Evolutionary conservation across 345 rosid species (phyloP).

Genomic region (Populus nigra): DNA sequence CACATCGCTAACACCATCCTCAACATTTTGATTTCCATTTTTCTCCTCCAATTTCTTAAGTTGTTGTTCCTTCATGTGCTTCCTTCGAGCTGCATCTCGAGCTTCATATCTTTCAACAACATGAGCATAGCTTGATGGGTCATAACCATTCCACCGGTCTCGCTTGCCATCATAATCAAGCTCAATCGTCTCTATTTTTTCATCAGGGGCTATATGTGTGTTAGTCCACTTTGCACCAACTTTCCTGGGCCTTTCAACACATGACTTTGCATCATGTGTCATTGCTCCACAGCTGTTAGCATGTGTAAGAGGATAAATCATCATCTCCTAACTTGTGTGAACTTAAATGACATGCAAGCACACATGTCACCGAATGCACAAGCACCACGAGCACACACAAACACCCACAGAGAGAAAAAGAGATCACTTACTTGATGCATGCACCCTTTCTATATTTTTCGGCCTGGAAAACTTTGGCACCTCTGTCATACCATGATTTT

Average conservation of each 20-base stretch:
- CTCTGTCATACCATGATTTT: constrained; percentile 70
- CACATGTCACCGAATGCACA: neutral
- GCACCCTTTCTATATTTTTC: constrained; percentile 75
- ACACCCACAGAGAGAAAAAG: neutral
- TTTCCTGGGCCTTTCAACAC: constrained; percentile 82
- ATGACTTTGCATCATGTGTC: constrained; percentile 67
- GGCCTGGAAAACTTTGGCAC: constrained; percentile 67
- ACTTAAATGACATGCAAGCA: neutral
- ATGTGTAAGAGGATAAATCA: neutral
- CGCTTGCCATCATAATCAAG: constrained; percentile 89
- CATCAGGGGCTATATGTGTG: constrained; percentile 81
- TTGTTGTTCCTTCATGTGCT: constrained; percentile 68
- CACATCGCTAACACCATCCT: constrained; percentile 50
- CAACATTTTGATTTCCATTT: constrained; percentile 46
- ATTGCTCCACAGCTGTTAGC: constrained; percentile 77
- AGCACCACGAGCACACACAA: neutral
- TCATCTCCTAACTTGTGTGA: neutral
- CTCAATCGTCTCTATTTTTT: constrained; percentile 73
- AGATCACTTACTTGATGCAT: constrained; percentile 51
- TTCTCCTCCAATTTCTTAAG: constrained; percentile 80
- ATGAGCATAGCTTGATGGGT: constrained; percentile 58
- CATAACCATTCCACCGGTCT: constrained; percentile 90
- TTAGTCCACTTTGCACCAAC: constrained; percentile 69
- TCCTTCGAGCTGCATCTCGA: constrained; percentile 72
- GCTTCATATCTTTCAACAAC: constrained; percentile 81